These are phyloP conservation scores for Ormosia emarginata DNA, from an alignment of 306 rosid genomes.

Conservation along the genomic window DNA sequence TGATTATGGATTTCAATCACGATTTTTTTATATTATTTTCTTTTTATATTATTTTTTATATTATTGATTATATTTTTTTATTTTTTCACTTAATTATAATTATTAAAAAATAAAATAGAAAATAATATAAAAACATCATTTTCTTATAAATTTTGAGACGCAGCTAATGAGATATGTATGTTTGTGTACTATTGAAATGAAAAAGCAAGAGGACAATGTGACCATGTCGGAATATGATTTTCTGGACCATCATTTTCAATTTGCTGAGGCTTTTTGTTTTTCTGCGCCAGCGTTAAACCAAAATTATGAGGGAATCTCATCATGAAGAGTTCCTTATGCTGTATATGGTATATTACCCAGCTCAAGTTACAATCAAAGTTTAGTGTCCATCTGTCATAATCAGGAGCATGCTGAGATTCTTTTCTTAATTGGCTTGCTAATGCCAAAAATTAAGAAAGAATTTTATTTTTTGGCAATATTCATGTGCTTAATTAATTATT, in stretches of 20 bases:
- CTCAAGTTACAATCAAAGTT: not conserved
- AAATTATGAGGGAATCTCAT: not conserved
- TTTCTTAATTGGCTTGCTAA: not conserved
- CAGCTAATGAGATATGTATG: not conserved
- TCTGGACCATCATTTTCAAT: not conserved
- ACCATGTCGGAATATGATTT: not conserved
- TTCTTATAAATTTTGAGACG: too few relatives aligned
- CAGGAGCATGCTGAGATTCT: not conserved
- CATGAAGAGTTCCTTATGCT: not conserved
- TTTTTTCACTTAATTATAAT: too few relatives aligned
- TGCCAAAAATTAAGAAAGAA: not conserved
- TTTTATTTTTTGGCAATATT: too few relatives aligned
- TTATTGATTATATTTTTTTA: too few relatives aligned
- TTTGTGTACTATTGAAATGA: not conserved
- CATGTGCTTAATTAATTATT: too few relatives aligned
- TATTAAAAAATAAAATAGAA: too few relatives aligned
- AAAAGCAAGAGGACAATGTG: not conserved
- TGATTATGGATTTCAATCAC: not conserved
- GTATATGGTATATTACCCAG: not conserved
- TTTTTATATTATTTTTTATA: too few relatives aligned
- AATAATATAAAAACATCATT: too few relatives aligned
- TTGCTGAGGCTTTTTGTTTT: not conserved
- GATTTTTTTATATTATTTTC: too few relatives aligned
- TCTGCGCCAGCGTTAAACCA: not conserved
- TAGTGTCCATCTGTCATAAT: not conserved